These are phyloP conservation scores for Xylaria arbuscula DNA, from an alignment of 2,329 filamentous ascomycete genomes.

Conservation along the genomic window DNA sequence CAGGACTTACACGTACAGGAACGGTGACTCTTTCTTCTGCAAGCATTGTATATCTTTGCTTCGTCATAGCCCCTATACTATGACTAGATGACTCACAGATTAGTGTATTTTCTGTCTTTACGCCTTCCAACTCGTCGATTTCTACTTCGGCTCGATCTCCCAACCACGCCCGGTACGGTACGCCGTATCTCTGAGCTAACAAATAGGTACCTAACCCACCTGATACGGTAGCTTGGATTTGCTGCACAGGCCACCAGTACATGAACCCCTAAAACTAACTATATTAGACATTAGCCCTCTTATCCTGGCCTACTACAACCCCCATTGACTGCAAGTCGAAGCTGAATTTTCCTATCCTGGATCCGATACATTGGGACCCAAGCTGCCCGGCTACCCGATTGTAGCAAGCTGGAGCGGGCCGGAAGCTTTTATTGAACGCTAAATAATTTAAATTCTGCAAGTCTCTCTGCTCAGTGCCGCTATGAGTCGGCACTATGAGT, in stretches of 20 bases:
- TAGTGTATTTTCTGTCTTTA: neutral
- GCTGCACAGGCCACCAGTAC: neutral
- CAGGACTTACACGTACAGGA: neutral
- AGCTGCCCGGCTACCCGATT: conserved; percentile 25
- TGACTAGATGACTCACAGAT: neutral
- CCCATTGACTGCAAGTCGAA: conserved; percentile 20
- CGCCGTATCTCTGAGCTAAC: neutral
- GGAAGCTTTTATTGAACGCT: conserved; percentile 17
- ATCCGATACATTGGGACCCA: conserved; percentile 35
- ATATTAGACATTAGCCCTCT: neutral
- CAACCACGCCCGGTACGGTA: too few relatives aligned
- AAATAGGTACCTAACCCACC: too few relatives aligned
- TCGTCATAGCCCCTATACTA: neutral
- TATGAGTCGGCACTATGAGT: conserved; percentile 25
- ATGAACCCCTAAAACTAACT: conserved; percentile 19
- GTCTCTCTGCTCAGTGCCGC: conserved; percentile 21
- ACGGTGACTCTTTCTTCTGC: neutral
- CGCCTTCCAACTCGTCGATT: neutral
- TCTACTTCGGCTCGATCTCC: neutral
- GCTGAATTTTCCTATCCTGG: conserved; percentile 27
- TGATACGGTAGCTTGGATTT: neutral
- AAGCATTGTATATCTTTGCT: too few relatives aligned
- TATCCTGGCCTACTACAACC: neutral
- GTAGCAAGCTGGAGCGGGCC: conserved; percentile 24
- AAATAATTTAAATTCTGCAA: conserved; percentile 20